Conservation (phyloP, 495 filamentous ascomycete genomes). For the Trichodelitschia bisporula region DNA sequence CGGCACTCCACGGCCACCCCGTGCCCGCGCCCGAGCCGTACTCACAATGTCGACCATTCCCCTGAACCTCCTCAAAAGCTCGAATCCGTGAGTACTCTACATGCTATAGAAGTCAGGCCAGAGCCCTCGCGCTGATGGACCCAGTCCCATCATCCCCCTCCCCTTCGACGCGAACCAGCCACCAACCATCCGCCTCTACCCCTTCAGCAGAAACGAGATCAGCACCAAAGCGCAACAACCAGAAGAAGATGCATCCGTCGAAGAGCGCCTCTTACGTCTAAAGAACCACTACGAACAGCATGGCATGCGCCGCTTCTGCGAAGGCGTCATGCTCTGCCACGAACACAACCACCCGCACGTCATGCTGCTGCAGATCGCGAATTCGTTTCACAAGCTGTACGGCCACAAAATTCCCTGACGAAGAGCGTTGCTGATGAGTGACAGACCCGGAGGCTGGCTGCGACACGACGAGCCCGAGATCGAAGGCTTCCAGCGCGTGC, state of each 20-base stretch:
- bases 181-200: constrained; percentile 74
- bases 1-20: too few relatives aligned
- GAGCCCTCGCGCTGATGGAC: not conserved
- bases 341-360: constrained; percentile 98
- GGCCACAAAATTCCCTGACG: constrained; percentile 4
- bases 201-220: constrained; percentile 94
- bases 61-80: constrained; percentile 11
- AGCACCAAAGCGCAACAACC: constrained; percentile 95
- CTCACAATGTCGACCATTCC: constrained; percentile 20
- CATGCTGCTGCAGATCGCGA: constrained; percentile 94
- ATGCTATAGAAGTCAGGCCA: not conserved
- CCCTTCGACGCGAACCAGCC: constrained; percentile 78
- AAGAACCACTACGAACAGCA: constrained; percentile 82
- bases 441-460: constrained; percentile 83
- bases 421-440: not conserved
- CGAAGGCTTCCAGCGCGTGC: constrained; percentile 69
- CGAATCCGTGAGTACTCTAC: constrained; percentile 8
- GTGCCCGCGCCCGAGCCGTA: too few relatives aligned
- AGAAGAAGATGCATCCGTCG: constrained; percentile 87
- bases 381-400: constrained; percentile 93
- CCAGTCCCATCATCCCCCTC: constrained; percentile 50
- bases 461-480: constrained; percentile 72
- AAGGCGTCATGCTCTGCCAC: constrained; percentile 90
- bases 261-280: constrained; percentile 72
- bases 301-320: constrained; percentile 92